phyloP scores from a whole-genome alignment of 352 stramenopile species.

The Phytophthora palmivora region DNA sequence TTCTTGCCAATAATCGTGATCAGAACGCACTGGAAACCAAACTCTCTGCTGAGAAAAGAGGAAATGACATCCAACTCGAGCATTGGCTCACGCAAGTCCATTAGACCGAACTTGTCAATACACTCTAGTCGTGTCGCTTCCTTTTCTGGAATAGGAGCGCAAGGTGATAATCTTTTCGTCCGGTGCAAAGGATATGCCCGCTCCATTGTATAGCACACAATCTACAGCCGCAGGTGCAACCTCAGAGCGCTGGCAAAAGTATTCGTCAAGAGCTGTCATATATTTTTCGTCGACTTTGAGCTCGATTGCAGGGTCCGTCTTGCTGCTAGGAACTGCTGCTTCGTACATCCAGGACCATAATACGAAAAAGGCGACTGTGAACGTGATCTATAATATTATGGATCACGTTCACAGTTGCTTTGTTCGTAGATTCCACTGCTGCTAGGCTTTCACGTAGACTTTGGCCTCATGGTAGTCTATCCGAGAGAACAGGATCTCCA shows the following conservation, averaged over 20 bases:
- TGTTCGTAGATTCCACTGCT: not conserved
- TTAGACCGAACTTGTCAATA: constrained; percentile 43
- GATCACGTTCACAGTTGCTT: constrained; percentile 39
- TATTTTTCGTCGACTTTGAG: constrained; percentile 20
- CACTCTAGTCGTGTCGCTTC: constrained; percentile 40
- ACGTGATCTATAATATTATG: too few relatives aligned
- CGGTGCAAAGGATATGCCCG: constrained; percentile 43
- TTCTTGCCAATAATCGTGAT: constrained; percentile 59
- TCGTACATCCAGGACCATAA: constrained; percentile 25
- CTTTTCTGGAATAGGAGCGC: constrained; percentile 42
- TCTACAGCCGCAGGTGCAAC: constrained; percentile 16
- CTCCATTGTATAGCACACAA: constrained; percentile 45
- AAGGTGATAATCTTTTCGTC: constrained; percentile 16
- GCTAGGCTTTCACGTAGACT: not conserved
- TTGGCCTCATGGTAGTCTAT: not conserved
- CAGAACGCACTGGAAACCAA: constrained; percentile 50
- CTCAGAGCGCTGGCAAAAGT: constrained; percentile 26
- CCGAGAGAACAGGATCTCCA: not conserved
- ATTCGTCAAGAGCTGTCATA: constrained; percentile 34
- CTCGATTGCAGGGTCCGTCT: not conserved
- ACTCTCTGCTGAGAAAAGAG: constrained; percentile 45
- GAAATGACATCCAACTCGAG: constrained; percentile 60
- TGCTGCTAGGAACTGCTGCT: not conserved
- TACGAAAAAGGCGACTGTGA: too few relatives aligned
- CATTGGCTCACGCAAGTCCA: constrained; percentile 38